Conservation (phyloP, 176 grass and related monocot genomes). For the Puccinellia tenuiflora region DNA sequence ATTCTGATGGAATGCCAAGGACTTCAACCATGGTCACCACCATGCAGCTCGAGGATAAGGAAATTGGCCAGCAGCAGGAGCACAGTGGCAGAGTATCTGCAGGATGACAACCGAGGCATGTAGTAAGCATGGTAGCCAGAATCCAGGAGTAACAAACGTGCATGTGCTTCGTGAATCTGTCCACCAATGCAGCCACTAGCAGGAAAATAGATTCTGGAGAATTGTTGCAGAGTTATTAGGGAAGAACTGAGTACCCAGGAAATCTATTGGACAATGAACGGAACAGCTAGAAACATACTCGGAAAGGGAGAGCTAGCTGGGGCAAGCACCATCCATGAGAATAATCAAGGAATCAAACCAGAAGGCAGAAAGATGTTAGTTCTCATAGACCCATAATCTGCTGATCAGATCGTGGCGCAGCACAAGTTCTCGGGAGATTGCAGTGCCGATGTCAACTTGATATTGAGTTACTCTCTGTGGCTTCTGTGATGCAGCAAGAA, state of each 20-base stretch:
- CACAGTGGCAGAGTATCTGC: background rate
- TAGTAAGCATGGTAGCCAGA: background rate
- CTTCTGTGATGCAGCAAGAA: too few species aligned
- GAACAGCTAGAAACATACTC: background rate
- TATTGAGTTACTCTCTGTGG: background rate
- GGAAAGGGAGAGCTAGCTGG: background rate
- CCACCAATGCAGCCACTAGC: background rate
- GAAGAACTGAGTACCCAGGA: background rate
- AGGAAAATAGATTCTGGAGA: background rate
- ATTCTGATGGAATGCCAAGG: background rate
- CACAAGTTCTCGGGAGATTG: background rate
- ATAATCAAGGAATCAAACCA: background rate
- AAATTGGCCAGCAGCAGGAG: background rate
- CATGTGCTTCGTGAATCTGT: background rate
- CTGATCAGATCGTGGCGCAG: background rate
- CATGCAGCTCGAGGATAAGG: background rate
- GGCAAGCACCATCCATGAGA: background rate
- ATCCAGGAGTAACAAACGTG: background rate
- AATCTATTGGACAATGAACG: background rate
- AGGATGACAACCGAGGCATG: background rate
- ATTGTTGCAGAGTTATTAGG: background rate
- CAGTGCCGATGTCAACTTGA: background rate
- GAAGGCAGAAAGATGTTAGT: background rate
- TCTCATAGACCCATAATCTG: background rate
- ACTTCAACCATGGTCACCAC: background rate